phyloP scores from a whole-genome alignment of 2,329 filamentous ascomycete species.

The Calonectria henricotiae region DNA sequence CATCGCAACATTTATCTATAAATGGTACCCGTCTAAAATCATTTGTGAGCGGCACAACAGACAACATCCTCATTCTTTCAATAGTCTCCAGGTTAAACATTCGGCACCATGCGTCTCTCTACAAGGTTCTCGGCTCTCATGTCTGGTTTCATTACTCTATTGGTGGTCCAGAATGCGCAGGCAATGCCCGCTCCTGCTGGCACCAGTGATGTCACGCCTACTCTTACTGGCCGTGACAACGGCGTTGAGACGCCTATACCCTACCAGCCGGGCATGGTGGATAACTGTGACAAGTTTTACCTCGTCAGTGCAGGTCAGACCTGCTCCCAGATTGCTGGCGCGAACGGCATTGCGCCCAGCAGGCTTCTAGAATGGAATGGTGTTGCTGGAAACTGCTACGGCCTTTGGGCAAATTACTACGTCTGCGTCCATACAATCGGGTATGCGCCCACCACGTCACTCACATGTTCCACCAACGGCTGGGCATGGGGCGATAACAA shows the following conservation, averaged over 20 bases:
- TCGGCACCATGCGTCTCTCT: not conserved
- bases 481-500: conserved; percentile 37
- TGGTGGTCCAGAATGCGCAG: conserved; percentile 5
- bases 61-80: not conserved
- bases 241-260: not conserved
- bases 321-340: not conserved
- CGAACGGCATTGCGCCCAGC: not conserved
- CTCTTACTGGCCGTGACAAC: conserved; percentile 4
- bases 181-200: not conserved
- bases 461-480: not conserved
- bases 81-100: not conserved
- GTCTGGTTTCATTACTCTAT: not conserved
- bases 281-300: conserved; percentile 12
- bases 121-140: not conserved
- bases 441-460: conserved; percentile 5
- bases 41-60: not conserved
- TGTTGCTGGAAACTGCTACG: not conserved
- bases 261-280: conserved; percentile 2
- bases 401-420: conserved; percentile 1
- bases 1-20: not conserved
- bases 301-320: not conserved
- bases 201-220: not conserved
- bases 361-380: conserved; percentile 5
- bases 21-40: not conserved
- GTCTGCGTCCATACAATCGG: conserved; percentile 9